Evolutionary conservation across 345 rosid genomes (phyloP).

Genomic region (Anastatica hierochuntica): DNA sequence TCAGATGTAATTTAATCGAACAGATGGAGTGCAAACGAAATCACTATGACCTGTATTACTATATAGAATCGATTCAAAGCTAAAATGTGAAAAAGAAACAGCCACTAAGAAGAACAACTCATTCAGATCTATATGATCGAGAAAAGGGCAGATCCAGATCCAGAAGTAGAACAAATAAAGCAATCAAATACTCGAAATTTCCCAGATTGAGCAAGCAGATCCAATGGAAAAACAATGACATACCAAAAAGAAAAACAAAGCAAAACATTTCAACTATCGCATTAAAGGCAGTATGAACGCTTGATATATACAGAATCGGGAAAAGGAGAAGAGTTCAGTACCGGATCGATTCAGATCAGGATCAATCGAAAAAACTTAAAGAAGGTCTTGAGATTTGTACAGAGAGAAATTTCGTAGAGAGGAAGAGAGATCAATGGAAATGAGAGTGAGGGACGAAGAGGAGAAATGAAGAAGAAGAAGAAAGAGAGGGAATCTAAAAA

Average conservation of each 20-base stretch:
- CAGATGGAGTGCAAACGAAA: neutral
- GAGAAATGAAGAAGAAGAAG: neutral
- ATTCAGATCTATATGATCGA: conserved; percentile 12
- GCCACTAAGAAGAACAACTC: neutral
- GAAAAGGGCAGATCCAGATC: conserved; percentile 19
- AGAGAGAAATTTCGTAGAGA: neutral
- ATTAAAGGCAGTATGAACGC: neutral
- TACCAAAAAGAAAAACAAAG: too few species aligned
- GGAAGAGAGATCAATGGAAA: neutral
- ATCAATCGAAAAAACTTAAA: neutral
- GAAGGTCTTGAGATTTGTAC: neutral
- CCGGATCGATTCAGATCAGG: conserved; percentile 5
- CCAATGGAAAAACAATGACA: neutral
- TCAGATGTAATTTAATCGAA: conserved; percentile 5
- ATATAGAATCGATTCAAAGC: neutral
- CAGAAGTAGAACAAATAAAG: conserved; percentile 2
- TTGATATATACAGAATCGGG: neutral
- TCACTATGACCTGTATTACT: neutral
- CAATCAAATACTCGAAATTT: neutral
- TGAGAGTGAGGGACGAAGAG: conserved; percentile 7
- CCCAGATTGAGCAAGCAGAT: conserved; percentile 11
- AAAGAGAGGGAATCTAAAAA: conserved; percentile 6
- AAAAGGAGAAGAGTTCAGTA: neutral
- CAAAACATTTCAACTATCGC: neutral
- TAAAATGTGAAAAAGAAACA: neutral